phyloP scores from a whole-genome alignment of 768 basidiomycete genomes.

The Glaciozyma antarctica region DNA sequence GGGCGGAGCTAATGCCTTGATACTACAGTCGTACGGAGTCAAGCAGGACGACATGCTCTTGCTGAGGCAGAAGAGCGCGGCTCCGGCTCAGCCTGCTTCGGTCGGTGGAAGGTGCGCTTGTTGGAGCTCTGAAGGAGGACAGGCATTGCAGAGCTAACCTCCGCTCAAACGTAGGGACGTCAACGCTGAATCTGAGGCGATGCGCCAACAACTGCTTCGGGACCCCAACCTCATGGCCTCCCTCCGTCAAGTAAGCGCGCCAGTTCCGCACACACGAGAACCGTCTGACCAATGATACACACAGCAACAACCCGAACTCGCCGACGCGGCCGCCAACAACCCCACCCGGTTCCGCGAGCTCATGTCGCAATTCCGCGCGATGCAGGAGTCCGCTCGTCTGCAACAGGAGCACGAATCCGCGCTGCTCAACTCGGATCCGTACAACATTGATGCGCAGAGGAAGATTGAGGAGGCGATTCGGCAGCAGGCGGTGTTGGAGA shows the following conservation, averaged over 20 bases:
- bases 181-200: conserved; percentile 80
- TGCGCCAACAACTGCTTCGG: conserved; percentile 76
- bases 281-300: not conserved
- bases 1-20: not conserved
- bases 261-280: not conserved
- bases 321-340: conserved; percentile 56
- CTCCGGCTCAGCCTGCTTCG: conserved; percentile 35
- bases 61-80: conserved; percentile 50
- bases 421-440: conserved; percentile 75
- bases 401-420: conserved; percentile 49
- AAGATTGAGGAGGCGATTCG: conserved; percentile 89
- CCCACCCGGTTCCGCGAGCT: conserved; percentile 68
- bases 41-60: conserved; percentile 57
- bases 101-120: conserved; percentile 46
- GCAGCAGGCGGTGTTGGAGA: conserved; percentile 80
- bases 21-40: conserved; percentile 49
- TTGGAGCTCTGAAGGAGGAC: not conserved
- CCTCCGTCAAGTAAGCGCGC: conserved; percentile 52
- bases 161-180: conserved; percentile 45
- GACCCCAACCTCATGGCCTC: conserved; percentile 70
- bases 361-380: conserved; percentile 43
- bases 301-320: conserved; percentile 74
- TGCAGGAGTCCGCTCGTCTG: conserved; percentile 43
- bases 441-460: conserved; percentile 79
- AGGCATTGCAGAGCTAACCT: too few species aligned